Evolutionary conservation across 2,329 filamentous ascomycete genomes (phyloP).

Genomic region (Diaporthe ampelina): DNA sequence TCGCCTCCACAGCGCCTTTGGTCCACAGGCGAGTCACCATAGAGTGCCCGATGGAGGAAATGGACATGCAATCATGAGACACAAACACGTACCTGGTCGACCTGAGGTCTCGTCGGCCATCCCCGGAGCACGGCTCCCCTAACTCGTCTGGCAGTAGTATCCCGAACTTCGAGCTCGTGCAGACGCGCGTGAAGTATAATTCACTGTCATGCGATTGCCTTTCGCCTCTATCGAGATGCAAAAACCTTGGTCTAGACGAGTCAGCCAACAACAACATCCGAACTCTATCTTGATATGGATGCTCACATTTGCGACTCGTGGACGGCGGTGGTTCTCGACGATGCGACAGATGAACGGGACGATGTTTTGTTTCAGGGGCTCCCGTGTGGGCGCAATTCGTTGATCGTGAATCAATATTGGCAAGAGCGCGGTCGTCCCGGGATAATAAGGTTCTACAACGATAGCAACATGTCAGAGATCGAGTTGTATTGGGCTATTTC

Average conservation of each 20-base stretch:
- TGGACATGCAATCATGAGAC: not conserved
- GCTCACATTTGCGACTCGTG: constrained; percentile 24
- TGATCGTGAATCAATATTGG: constrained; percentile 21
- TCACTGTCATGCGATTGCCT: constrained; percentile 22
- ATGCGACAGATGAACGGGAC: constrained; percentile 3
- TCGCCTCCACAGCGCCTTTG: no score
- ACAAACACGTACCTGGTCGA: constrained; percentile 10
- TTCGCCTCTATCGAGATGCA: constrained; percentile 10
- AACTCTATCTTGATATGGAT: constrained; percentile 24
- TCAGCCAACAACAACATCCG: constrained; percentile 10
- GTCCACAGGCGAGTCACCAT: not conserved
- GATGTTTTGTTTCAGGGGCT: constrained; percentile 23
- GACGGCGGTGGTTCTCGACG: not conserved
- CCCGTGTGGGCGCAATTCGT: not conserved
- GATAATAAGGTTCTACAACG: constrained; percentile 21
- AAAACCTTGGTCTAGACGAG: constrained; percentile 28
- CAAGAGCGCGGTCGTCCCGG: constrained; percentile 12
- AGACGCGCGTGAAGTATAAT: not conserved
- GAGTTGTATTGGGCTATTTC: not conserved
- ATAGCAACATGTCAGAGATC: constrained; percentile 22
- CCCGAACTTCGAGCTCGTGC: constrained; percentile 21
- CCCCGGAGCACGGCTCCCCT: constrained; percentile 10
- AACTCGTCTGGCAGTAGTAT: constrained; percentile 10
- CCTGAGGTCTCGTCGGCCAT: constrained; percentile 20
- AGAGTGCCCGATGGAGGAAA: not conserved